Conservation (phyloP, 805 yeast species). For the Monosporozyma solicola region DNA sequence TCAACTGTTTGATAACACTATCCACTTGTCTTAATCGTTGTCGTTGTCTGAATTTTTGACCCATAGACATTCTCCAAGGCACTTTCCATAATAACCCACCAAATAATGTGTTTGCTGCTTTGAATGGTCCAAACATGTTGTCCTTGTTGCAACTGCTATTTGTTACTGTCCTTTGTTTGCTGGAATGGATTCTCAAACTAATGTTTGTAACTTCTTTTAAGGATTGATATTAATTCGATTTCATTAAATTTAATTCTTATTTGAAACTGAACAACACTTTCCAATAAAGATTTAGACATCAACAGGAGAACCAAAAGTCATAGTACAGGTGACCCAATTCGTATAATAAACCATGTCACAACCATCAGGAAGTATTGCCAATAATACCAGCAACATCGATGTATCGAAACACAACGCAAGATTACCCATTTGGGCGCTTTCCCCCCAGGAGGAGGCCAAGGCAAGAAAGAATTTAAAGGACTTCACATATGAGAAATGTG, state of each 20-base stretch:
- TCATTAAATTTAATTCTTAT: not conserved
- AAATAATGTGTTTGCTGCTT: constrained; percentile 16
- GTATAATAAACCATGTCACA: not conserved
- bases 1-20: constrained; percentile 47
- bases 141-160: not conserved
- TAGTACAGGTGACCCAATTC: not conserved
- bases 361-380: not conserved
- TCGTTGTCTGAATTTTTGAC: constrained; percentile 79
- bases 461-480: constrained; percentile 63
- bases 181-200: not conserved
- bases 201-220: not conserved
- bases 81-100: constrained; percentile 45
- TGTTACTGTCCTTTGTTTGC: not conserved
- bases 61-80: constrained; percentile 69
- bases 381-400: not conserved
- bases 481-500: constrained; percentile 57
- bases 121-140: constrained; percentile 28
- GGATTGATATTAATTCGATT: not conserved
- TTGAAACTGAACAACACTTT: not conserved
- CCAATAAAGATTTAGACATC: not conserved
- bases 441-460: constrained; percentile 68
- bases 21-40: constrained; percentile 78
- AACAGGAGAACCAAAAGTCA: not conserved
- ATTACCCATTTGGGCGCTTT: constrained; percentile 66
- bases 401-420: constrained; percentile 9